These are phyloP conservation scores for Pleoardoris graminearum DNA, from an alignment of 2,329 filamentous ascomycete genomes.

Conservation along the genomic window DNA sequence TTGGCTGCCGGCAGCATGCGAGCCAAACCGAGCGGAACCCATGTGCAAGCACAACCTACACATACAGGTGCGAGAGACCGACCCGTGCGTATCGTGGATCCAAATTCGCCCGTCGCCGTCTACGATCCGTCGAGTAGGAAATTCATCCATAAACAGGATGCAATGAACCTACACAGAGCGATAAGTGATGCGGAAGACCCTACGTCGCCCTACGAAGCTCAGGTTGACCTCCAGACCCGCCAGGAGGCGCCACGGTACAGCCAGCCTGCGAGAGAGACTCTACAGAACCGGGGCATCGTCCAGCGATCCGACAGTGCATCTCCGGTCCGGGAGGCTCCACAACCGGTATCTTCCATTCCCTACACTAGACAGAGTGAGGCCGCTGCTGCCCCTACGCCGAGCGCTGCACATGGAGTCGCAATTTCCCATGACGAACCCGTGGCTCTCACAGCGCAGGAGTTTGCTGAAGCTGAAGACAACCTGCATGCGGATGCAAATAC, in stretches of 20 bases:
- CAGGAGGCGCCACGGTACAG: neutral
- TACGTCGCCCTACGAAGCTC: slow-evolving; percentile 24
- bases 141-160: slow-evolving; percentile 43
- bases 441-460: slow-evolving; percentile 46
- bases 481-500: slow-evolving; percentile 28
- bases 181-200: slow-evolving; percentile 33
- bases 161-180: slow-evolving; percentile 39
- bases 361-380: neutral
- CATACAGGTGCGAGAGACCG: slow-evolving; percentile 12
- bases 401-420: neutral
- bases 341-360: slow-evolving; percentile 1
- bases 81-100: slow-evolving; percentile 33
- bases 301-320: slow-evolving; percentile 1
- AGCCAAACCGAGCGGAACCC: slow-evolving; percentile 54
- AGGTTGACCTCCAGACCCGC: slow-evolving; percentile 20
- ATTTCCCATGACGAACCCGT: neutral
- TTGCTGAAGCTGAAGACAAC: slow-evolving; percentile 48
- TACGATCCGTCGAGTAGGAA: slow-evolving; percentile 44
- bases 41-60: slow-evolving; percentile 38
- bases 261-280: neutral
- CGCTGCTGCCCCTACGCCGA: neutral
- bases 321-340: slow-evolving; percentile 15
- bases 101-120: slow-evolving; percentile 42
- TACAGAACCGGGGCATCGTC: neutral
- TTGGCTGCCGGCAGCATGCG: slow-evolving; percentile 58